phyloP scores from a whole-genome alignment of 106 monocot species.

The Posidonia australis region DNA sequence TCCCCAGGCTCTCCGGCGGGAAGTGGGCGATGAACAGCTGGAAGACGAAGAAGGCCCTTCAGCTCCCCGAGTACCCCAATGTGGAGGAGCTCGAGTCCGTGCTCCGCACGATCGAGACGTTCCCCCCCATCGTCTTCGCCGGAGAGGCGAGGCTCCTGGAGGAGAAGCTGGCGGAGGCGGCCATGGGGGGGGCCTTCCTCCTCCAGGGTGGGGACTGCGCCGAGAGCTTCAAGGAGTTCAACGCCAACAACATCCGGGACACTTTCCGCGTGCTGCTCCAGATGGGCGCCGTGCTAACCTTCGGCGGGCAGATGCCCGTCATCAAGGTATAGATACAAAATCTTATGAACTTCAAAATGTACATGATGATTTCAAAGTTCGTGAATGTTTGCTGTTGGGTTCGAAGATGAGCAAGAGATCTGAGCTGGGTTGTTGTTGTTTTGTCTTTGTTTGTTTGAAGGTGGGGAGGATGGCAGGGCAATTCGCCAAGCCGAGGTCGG shows the following conservation, averaged over 20 bases:
- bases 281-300: constrained; percentile 80
- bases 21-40: constrained; percentile 30
- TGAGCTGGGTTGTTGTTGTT: too few species aligned
- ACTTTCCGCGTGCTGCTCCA: constrained; percentile 76
- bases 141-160: constrained; percentile 74
- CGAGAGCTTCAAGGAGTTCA: constrained; percentile 94
- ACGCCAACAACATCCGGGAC: constrained; percentile 76
- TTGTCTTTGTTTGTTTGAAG: too few species aligned
- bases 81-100: constrained; percentile 27
- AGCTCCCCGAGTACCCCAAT: constrained; percentile 6
- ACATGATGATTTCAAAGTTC: too few species aligned
- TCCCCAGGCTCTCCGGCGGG: too few species aligned
- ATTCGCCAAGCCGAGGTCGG: constrained; percentile 10
- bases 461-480: constrained; percentile 42
- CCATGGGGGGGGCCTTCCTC: constrained; percentile 64
- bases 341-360: too few species aligned
- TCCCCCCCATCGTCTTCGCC: constrained; percentile 86
- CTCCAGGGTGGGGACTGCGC: constrained; percentile 91
- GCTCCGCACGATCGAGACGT: constrained; percentile 40
- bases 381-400: too few species aligned
- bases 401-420: too few species aligned
- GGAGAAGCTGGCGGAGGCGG: constrained; percentile 69
- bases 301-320: constrained; percentile 67
- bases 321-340: too few species aligned
- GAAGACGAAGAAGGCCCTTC: constrained; percentile 58